These are phyloP conservation scores for Tetrahymena malaccensis DNA, from an alignment of 73 alveolate species.

Conservation along the genomic window DNA sequence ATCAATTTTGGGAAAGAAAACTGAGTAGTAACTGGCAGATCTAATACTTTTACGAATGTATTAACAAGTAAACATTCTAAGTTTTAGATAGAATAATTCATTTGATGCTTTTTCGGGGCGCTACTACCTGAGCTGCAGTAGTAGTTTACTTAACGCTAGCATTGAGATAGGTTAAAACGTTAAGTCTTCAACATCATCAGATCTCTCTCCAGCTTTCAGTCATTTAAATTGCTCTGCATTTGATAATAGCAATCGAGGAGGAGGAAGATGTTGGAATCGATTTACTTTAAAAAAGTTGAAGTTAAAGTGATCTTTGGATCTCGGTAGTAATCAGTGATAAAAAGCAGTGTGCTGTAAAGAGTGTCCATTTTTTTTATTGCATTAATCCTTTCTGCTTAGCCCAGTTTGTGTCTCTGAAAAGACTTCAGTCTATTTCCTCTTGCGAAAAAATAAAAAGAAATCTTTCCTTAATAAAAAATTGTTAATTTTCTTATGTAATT, in stretches of 20 bases:
- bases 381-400: neutral
- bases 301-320: neutral
- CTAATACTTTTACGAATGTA: neutral
- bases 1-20: neutral
- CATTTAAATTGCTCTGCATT: neutral
- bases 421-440: neutral
- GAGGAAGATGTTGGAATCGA: neutral
- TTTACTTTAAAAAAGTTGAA: neutral
- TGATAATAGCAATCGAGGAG: neutral
- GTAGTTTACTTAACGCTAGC: neutral
- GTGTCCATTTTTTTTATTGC: neutral
- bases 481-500: neutral
- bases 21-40: neutral
- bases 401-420: neutral
- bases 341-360: neutral
- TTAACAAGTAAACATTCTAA: neutral
- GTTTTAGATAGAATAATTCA: neutral
- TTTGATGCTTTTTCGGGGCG: neutral
- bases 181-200: neutral
- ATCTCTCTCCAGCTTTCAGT: neutral
- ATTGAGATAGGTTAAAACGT: neutral
- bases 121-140: neutral
- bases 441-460: neutral
- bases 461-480: neutral
- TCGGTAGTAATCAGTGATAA: neutral